Base-by-base conservation (phyloP, 2,329 filamentous ascomycete species). In the Penicillium sp. region DNA sequence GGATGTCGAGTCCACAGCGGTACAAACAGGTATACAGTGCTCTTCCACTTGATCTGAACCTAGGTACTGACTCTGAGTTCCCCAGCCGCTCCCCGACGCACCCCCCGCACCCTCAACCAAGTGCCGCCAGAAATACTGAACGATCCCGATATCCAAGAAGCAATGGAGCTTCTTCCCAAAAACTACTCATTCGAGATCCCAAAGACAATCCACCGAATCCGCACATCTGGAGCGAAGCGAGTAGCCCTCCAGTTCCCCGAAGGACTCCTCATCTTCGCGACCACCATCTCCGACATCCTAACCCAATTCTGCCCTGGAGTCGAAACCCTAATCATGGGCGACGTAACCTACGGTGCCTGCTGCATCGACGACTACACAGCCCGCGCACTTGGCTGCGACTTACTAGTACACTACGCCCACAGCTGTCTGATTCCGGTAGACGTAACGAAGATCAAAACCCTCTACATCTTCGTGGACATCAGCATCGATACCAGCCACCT, bases 171-270 rank as follows among this genome's bases (percentile, higher is more conserved):
- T 28, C 82, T 99, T 2, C 93, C 93, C 1, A 76, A 82, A n/a
- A 99, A 99, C 76, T 99, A 99, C 79, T 92, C 88, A 62, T 99
- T 99, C 68, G 93, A 99, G 75, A 90, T 99, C 48, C 93, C 89
- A 67, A 99, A 99, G 75, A 99, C 93, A 8, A 95, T 99, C 63
- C 90, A 97, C 72, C 84, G 92, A 40, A 91, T 99, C 69, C 86
- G 89, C 37, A 86, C 85, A 1, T 83, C 86, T 8, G 83, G 81
- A 8, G 85, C 91, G 1, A 92, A 84, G 66, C 87, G 85, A 58
- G 84, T 99, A 2, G 95, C 92, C 0, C 78, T 99, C n/a, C 93
- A 99, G 71, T 93, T 99, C 78, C 93, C 93, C 4, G 95, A 99
- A 71, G 93, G 93, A 1, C 80, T 99, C 1, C 81, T 99, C 25